Base-by-base conservation (phyloP, 2,329 filamentous ascomycete species). In the Hypocrella siamensis region DNA sequence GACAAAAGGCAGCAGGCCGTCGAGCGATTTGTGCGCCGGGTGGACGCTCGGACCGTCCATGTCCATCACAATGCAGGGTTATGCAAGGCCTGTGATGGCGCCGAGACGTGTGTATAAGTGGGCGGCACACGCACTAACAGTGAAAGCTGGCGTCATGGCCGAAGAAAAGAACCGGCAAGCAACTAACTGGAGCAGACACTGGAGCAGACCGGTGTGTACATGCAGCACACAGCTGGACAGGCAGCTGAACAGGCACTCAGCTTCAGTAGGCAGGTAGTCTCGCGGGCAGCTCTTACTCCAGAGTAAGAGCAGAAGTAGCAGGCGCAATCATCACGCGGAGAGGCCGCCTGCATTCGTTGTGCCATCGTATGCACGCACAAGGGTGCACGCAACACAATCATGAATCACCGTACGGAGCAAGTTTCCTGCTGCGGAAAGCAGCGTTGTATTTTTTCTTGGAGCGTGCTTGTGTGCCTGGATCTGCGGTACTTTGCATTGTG, bases 51-150 rank as follows among this genome's bases (percentile, higher is more conserved):
- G 26, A 30, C 38, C 31, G 33, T 32, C 50, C 48, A n/a, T n/a
- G n/a, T n/a, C n/a, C 43, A 48, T 53, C 48, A 49, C 37, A 41
- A 39, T 24, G 39, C 48, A 45, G 40, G 38, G 44, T 49, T 53
- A 44, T 54, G 51, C 50, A 53, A 42, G 43, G 40, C 44, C 47
- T 51, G 49, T 52, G 49, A 52, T 42, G 43, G 40, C 42, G 43
- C 44, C 45, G 45, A 46, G 48, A 46, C 45, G 46, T 48, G 40
- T 33, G 31, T 28, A 27, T 33, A 34, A 39, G 32, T 36, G 29
- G 28, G 31, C 38, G 33, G 34, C 39, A 32, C 37, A 30, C 26
- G 31, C 38, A 34, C 33, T 30, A 31, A 25, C 29, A 35, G 29
- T 22, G 19, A 28, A n/a, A 28, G 25, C 10, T 7, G 14, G 25